Evolutionary conservation across 306 rosid species (phyloP).

Genomic region (Medicago arabica): DNA sequence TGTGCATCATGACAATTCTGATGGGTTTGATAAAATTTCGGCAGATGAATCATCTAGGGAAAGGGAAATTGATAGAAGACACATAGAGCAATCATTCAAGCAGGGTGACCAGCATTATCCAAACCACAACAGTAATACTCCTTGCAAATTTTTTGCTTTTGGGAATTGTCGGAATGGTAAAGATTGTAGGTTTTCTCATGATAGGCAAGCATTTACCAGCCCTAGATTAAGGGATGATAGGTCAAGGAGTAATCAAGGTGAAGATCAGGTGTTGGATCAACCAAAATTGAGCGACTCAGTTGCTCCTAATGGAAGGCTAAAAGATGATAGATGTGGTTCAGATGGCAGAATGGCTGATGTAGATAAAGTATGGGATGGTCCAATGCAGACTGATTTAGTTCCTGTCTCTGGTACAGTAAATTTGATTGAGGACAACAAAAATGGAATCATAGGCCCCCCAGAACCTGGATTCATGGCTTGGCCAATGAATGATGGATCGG

Average conservation of each 20-base stretch:
- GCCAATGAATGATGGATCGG: constrained; percentile 59
- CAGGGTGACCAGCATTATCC: constrained; percentile 57
- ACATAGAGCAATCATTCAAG: constrained; percentile 56
- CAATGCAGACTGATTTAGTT: constrained; percentile 53
- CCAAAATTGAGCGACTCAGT: constrained; percentile 54
- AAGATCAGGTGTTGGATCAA: constrained; percentile 55
- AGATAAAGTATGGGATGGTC: constrained; percentile 55
- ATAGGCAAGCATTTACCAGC: constrained; percentile 58
- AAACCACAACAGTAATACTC: constrained; percentile 59
- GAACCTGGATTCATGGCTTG: constrained; percentile 54
- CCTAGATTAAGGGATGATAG: constrained; percentile 69
- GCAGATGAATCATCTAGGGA: constrained; percentile 59
- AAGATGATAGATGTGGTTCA: constrained; percentile 58
- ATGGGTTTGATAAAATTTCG: constrained; percentile 55
- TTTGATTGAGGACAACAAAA: constrained; percentile 52
- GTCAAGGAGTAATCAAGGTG: constrained; percentile 56
- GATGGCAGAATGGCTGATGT: constrained; percentile 52
- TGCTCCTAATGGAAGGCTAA: constrained; percentile 66
- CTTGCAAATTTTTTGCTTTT: constrained; percentile 80
- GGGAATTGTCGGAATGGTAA: constrained; percentile 93
- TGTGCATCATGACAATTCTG: constrained; percentile 64
- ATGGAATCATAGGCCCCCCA: constrained; percentile 44
- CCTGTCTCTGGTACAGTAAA: constrained; percentile 47
- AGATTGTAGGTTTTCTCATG: constrained; percentile 87
- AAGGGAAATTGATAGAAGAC: constrained; percentile 71